A percentile compares a stretch with the other conserved stretches of the same genome.
These are phyloP conservation scores for Alternaria atra DNA, from an alignment of 2,329 filamentous ascomycete genomes.

Conservation along the genomic window DNA sequence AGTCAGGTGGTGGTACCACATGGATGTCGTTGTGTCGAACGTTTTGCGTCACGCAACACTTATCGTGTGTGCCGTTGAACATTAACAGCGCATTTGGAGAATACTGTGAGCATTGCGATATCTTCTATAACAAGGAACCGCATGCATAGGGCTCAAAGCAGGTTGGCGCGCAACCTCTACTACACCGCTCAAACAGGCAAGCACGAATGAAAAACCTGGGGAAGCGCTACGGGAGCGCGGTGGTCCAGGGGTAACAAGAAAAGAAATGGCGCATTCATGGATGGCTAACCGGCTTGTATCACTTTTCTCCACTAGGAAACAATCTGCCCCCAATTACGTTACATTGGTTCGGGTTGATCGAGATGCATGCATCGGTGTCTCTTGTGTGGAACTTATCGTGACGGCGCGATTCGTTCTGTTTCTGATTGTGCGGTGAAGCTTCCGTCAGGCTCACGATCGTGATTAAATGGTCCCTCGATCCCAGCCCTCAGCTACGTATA, in stretches of 20 bases:
- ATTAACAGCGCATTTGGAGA: neutral
- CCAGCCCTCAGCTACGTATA: conserved; percentile 33
- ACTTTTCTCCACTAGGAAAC: conserved; percentile 34
- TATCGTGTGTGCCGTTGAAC: conserved; percentile 17
- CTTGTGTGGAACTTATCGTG: conserved; percentile 39
- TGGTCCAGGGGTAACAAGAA: conserved; percentile 21
- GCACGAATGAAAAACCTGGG: conserved; percentile 30
- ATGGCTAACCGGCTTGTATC: conserved; percentile 27
- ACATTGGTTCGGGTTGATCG: conserved; percentile 40
- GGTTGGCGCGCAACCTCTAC: conserved; percentile 28
- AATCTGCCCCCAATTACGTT: conserved; percentile 38
- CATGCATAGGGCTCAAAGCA: conserved; percentile 32
- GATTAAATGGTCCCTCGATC: conserved; percentile 24
- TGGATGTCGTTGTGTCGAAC: conserved; percentile 7
- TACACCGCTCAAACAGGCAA: conserved; percentile 33
- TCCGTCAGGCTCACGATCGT: conserved; percentile 24
- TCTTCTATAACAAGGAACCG: conserved; percentile 24
- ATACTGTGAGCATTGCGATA: conserved; percentile 18
- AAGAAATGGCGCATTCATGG: conserved; percentile 33
- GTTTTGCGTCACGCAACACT: conserved; percentile 20
- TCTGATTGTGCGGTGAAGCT: conserved; percentile 44
- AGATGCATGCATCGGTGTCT: conserved; percentile 44
- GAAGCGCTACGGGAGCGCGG: conserved; percentile 23
- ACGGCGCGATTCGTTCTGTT: conserved; percentile 39
- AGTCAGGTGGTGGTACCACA: conserved; percentile 28